Percentiles rank a stretch among this genome's conserved stretches.
Conservation (phyloP, 257 asterid genomes). For the Marsdenia floribunda region DNA sequence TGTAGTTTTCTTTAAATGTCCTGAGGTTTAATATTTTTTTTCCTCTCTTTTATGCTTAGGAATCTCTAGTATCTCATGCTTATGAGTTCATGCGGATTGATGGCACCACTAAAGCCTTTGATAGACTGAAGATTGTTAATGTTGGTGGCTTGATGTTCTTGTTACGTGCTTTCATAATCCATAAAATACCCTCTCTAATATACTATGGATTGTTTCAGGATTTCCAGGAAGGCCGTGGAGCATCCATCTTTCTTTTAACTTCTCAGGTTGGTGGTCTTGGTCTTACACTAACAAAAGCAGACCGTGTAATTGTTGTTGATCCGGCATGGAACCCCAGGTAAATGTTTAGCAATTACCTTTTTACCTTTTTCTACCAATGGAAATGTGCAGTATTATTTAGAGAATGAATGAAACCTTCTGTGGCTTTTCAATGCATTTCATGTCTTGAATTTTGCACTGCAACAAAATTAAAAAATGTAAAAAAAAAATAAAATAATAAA, state of each 20-base stretch:
- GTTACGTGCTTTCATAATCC: constrained; percentile 5
- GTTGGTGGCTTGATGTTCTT: constrained; percentile 34
- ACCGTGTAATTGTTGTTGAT: constrained; percentile 92
- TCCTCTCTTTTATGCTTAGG: constrained; percentile 36
- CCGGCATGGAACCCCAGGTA: constrained; percentile 99
- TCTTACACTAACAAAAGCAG: constrained; percentile 93
- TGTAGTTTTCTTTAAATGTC: constrained; percentile 4
- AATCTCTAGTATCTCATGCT: constrained; percentile 47
- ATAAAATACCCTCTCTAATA: constrained; percentile 7
- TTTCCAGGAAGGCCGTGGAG: constrained; percentile 83
- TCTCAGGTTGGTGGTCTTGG: constrained; percentile 98
- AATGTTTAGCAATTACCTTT: constrained; percentile 1
- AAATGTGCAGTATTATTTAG: neutral
- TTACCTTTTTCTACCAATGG: neutral
- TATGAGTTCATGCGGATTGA: constrained; percentile 78
- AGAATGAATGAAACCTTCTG: neutral
- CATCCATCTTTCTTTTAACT: constrained; percentile 79
- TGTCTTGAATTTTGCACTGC: neutral
- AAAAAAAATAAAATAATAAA: neutral
- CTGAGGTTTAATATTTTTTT: neutral
- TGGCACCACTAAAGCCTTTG: constrained; percentile 75
- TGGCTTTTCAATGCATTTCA: neutral
- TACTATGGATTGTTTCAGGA: constrained; percentile 42
- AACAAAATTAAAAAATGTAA: neutral
- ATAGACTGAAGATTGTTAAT: constrained; percentile 73